Conservation (phyloP, 2,329 filamentous ascomycete species). For the Plenodomus lindquistii region DNA sequence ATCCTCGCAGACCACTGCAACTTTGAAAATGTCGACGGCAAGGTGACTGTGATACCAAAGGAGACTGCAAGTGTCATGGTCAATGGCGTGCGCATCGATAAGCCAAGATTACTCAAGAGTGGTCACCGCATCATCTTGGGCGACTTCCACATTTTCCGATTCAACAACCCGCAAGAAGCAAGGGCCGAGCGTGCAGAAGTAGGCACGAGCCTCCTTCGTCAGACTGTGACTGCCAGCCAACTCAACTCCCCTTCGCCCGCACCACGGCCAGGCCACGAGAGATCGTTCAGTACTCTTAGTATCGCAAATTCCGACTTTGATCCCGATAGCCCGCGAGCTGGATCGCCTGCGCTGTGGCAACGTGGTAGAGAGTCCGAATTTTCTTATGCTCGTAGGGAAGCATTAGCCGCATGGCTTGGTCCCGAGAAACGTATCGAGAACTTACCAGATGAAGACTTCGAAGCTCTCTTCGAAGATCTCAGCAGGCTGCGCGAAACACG, state of each 20-base stretch:
- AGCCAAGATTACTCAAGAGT: constrained; percentile 82
- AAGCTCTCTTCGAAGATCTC: constrained; percentile 90
- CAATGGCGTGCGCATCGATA: constrained; percentile 87
- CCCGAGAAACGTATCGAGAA: constrained; percentile 89
- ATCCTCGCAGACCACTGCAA: constrained; percentile 91
- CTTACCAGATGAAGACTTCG: constrained; percentile 90
- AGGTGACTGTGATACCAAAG: constrained; percentile 85
- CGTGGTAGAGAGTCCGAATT: constrained; percentile 85
- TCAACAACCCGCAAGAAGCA: constrained; percentile 97
- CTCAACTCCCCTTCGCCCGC: constrained; percentile 69
- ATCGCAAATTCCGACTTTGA: constrained; percentile 78
- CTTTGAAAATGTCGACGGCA: constrained; percentile 91
- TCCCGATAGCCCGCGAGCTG: constrained; percentile 70
- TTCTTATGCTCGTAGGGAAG: constrained; percentile 90
- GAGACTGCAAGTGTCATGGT: constrained; percentile 98
- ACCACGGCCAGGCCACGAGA: constrained; percentile 69
- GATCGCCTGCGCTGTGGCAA: constrained; percentile 72
- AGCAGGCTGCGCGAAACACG: constrained; percentile 85
- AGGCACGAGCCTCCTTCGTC: constrained; percentile 74
- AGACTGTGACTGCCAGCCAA: constrained; percentile 70
- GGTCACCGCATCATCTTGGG: constrained; percentile 94
- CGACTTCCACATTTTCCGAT: constrained; percentile 98
- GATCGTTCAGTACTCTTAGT: constrained; percentile 67
- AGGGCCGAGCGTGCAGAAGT: constrained; percentile 87
- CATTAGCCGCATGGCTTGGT: constrained; percentile 86